phyloP scores from a whole-genome alignment of 306 rosid species.

The Astragalus glycyphyllos region DNA sequence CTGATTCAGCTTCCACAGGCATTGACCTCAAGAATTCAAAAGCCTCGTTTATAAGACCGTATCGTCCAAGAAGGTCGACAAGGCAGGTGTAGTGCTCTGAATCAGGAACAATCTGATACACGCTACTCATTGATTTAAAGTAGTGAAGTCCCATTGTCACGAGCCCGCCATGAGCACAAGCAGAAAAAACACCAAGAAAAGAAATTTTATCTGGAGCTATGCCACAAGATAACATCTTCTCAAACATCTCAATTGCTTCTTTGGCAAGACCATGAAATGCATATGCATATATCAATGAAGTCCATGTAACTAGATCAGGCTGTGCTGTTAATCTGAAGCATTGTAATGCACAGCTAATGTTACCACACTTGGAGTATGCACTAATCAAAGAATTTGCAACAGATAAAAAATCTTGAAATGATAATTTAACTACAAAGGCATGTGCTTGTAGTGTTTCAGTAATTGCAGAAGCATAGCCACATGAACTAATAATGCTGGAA shows the following conservation, averaged over 20 bases:
- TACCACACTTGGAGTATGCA: conserved; percentile 85
- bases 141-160: conserved; percentile 61
- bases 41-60: conserved; percentile 74
- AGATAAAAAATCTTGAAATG: conserved; percentile 61
- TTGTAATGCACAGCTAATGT: conserved; percentile 49
- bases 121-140: conserved; percentile 61
- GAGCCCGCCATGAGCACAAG: conserved; percentile 75
- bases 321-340: conserved; percentile 59
- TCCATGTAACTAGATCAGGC: conserved; percentile 77
- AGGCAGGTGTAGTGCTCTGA: conserved; percentile 68
- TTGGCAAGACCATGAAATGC: conserved; percentile 75
- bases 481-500: conserved; percentile 69
- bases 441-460: conserved; percentile 65
- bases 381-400: conserved; percentile 60
- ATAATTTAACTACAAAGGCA: conserved; percentile 57
- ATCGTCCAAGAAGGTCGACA: conserved; percentile 73
- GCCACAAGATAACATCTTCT: conserved; percentile 65
- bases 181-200: conserved; percentile 76
- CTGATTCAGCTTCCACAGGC: conserved; percentile 57
- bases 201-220: conserved; percentile 59
- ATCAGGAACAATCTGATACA: conserved; percentile 59
- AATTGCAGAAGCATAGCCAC: conserved; percentile 58
- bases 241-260: conserved; percentile 61
- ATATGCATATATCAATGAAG: conserved; percentile 70
- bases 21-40: conserved; percentile 57